Base-by-base conservation (phyloP, 2,329 filamentous ascomycete species). In the Neonectria sp. region DNA sequence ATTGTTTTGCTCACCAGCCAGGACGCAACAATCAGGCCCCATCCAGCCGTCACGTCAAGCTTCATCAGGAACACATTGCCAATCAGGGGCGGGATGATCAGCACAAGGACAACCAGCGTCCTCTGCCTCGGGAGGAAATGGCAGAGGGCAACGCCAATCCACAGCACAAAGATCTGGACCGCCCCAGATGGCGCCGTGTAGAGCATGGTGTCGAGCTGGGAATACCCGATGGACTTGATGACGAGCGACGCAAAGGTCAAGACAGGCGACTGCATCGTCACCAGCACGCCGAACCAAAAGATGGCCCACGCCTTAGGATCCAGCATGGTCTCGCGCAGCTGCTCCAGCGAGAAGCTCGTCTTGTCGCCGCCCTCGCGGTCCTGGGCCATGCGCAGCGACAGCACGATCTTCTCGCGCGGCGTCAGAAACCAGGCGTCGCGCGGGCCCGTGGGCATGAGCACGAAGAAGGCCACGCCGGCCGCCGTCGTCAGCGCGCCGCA, bases 391-490 rank as follows among this genome's bases (percentile, higher is more conserved):
- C 79, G 76, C 33, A 75, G 59, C 0, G 81, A 79, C 1, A 84
- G 71, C 4, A 86, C 79, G 48, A 82, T 75, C 62, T 80, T 82
- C 70, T 88, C 83, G 8, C 80, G 75, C 0, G 76, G 70, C 4
- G 73, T 83, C 3, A 88, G 75, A 69, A 88, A 88, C 85, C 86
- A 87, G 1, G 85, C 85, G 13, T 82, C 79, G 3, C 78, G 78
- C 0, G 85, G 84, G 0, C 82, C 81, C 46, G 76, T 79, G 0
- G 86, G 86, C 81, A 87, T 85, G 55, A 82, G 65, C 27, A 84
- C 68, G 63, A 81, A 84, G 74, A 88, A 88, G 1, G 80, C 62
- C 0, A 85, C 73, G 1, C 86, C 86, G 8, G 79, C 77, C 1
- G 76, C 74, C 2, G 79, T 70, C 0, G 86, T 88, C 8, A 86